Evolutionary conservation across 108 stramenopile species (phyloP), one percentile per base, ranked within the genome.

Genomic region (Skeletonema costatum): DNA sequence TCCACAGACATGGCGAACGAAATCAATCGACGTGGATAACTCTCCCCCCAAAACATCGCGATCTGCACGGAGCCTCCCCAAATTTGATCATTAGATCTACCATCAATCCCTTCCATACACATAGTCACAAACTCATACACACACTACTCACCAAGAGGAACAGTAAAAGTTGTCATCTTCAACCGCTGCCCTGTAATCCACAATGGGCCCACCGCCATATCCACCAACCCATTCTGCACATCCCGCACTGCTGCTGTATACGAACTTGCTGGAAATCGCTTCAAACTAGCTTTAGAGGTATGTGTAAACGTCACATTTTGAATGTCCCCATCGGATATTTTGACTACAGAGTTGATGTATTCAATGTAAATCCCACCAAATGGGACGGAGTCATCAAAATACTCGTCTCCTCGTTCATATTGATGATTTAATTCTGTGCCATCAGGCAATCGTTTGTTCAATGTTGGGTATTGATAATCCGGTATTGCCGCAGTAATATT

Each of bases 121-220:
- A n/a, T n/a, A n/a, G 0, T 7, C 4, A 38, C 4, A 4, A 39
- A n/a, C 25, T 41, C 10, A 41, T 41, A 25, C 25, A 25, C 5
- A 21, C 29, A 29, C 16, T 10, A 56, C 63, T 64, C 9, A 39
- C 53, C 36, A 39, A 64, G 63, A 19, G 63, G 63, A 39, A 42
- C 59, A 36, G 59, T n/a, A 71, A 71, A 29, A 17, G 30, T n/a
- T 12, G 59, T 60, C 59, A 60, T 60, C 59, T 9, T 29, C 2
- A 60, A 60, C 32, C 73, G 2, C 13, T 75, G 41, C 25, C 66
- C 66, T 25, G 74, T 75, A 6, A 75, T 60, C 74, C 74, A 75
- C 39, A 66, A 75, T 16, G 74, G 74, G 0, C 74, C 74, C 1
- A 75, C 21, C 8, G 74, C 74, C 65, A 75, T 66, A 46, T 75